Evolutionary conservation across 2,329 filamentous ascomycete species (phyloP), one percentile per base, ranked within the genome.

Genomic region (Penicillium sp.): DNA sequence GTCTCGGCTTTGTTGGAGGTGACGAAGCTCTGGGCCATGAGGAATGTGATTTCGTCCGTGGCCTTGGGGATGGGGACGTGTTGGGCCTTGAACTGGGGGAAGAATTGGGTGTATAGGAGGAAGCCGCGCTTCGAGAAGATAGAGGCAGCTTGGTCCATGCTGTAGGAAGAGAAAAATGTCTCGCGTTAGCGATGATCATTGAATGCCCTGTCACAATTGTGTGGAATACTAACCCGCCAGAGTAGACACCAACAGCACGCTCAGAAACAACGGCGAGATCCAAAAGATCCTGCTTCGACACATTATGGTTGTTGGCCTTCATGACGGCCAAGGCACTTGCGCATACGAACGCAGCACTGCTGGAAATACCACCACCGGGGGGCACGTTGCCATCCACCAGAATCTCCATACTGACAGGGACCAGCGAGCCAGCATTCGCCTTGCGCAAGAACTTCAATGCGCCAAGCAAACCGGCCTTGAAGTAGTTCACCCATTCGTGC

Each of bases 401-500:
- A 54, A 98, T 85, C 66, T 96, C 87, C 88, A 99, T 92, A 69
- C 90, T 89, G 50, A 84, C 83, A 2, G 91, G 89, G 44, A 81
- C 82, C 71, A 92, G 89, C 49, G 77, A 78, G 10, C 81, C 79
- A 46, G 83, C 72, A 73, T 89, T 89, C 77, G 87, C 86, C 72
- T 82, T 78, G 51, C 86, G 83, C 64, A 99, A 80, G 59, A 96
- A 82, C 68, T 90, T 85, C 56, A 96, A 78, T 0, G 94, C 94
- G 33, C 93, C 95, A 37, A 86, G 82, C 51, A 98, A 81, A 0
- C 95, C 95, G 55, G 92, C 91, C 79, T 95, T 96, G 85, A 99
- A 98, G 82, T 99, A 99, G 75, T 98, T 99, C 58, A 92, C 90
- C 95, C 95, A 99, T 78, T 97, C 92, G 66, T 96, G 90, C 66